Percentiles rank a stretch among this genome's conserved stretches.
Evolutionary conservation across 129 eudicot genomes (phyloP).

Genomic region (Chrysanthemum seticuspe): DNA sequence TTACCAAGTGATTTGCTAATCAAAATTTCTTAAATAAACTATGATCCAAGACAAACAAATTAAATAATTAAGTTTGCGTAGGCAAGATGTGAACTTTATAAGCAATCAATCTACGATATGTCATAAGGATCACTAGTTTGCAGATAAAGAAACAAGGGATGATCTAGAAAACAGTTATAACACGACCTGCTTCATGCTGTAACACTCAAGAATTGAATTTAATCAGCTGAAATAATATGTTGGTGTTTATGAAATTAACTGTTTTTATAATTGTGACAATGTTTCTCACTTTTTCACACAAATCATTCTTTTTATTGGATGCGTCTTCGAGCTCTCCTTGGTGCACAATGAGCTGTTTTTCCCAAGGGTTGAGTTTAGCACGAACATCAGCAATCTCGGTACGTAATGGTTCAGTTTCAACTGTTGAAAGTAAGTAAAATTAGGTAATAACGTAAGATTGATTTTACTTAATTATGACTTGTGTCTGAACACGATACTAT

Average conservation of each 20-base stretch:
- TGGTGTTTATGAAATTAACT: no score
- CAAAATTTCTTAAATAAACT: no score
- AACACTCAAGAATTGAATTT: slow-evolving; percentile 19
- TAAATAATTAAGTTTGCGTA: no score
- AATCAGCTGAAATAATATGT: no score
- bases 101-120: no score
- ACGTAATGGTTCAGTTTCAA: slow-evolving; percentile 79
- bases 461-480: background rate
- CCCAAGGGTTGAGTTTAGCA: slow-evolving; percentile 88
- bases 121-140: no score
- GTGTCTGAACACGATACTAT: slow-evolving; percentile 4
- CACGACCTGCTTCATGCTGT: slow-evolving; percentile 84
- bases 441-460: background rate
- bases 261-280: no score
- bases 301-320: slow-evolving; percentile 56
- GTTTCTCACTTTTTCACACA: slow-evolving; percentile 65
- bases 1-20: no score
- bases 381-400: slow-evolving; percentile 72
- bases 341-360: slow-evolving; percentile 76
- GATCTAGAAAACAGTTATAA: no score
- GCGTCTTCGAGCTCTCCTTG: slow-evolving; percentile 90
- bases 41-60: no score
- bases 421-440: slow-evolving; percentile 28
- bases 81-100: no score
- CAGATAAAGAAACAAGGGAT: no score